Evolutionary conservation across 139 green algal genomes (phyloP), one percentile per base, ranked within the genome.

Genomic region (Desmodesmus armatus): DNA sequence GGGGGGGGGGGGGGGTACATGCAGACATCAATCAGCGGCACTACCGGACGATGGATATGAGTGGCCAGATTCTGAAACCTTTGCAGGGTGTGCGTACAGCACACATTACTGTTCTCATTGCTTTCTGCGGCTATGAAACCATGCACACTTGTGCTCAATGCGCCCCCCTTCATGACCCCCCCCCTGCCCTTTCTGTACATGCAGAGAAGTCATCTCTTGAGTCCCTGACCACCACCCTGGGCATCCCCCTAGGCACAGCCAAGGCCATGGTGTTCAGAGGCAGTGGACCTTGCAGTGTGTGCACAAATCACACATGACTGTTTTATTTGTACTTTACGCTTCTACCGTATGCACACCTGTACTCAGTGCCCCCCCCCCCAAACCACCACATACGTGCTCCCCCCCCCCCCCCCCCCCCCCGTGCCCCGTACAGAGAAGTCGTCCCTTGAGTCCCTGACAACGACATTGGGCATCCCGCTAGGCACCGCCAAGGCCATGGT

Each of bases 401-500:
- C n/a, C n/a, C n/a, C n/a, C n/a, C n/a, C n/a, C n/a, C n/a, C n/a
- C n/a, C n/a, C n/a, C n/a, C n/a, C n/a, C n/a, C n/a, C 19, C 29
- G n/a, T 29, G 17, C 31, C 21, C 35, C 33, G 3, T 49, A 25
- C 33, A 77, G 58, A 74, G 37, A 33, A 37, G 5, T 60, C 23
- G 19, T 31, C 37, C 55, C 72, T 66, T 3, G 31, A 44, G 33
- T 41, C 31, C 11, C 39, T 67, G 27, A 40, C 21, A 27, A 63
- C 69, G 9, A 77, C 47, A 41, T 70, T 94, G 47, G 85, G 87
- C 6, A 88, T 90, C 33, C 60, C 82, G 1, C 19, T 92, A 37
- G 83, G 72, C 17, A 51, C 72, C 1, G 77, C 89, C 19, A 91
- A 90, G 80, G 76, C 82, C 47, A 92, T 94, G 91, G 88, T 71